Percentiles rank a stretch among this genome's conserved stretches.
Evolutionary conservation across 768 basidiomycete genomes (phyloP).

Genomic region (Lactarius hengduanensis): DNA sequence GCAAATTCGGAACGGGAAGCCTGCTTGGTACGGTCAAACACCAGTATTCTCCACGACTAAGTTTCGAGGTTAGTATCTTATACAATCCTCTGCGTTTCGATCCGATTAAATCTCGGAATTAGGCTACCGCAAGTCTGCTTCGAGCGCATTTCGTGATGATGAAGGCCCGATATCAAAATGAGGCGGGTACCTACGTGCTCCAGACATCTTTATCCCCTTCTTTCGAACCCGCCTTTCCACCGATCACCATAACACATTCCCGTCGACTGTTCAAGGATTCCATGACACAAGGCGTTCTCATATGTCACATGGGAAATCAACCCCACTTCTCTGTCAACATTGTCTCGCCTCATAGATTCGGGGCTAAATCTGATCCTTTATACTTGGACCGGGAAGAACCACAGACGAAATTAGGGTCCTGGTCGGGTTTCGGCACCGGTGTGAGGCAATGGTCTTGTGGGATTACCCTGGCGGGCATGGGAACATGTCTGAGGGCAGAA

Average conservation of each 20-base stretch:
- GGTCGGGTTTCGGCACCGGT: constrained; percentile 49
- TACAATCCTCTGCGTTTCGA: background rate
- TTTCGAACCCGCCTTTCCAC: constrained; percentile 20
- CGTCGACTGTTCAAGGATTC: constrained; percentile 29
- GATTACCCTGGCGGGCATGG: constrained; percentile 45
- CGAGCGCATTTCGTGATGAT: constrained; percentile 19
- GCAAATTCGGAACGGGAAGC: constrained; percentile 11
- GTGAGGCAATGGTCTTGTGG: constrained; percentile 50
- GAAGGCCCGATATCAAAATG: constrained; percentile 18
- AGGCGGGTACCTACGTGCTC: constrained; percentile 19
- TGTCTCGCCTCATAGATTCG: constrained; percentile 20
- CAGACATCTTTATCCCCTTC: constrained; percentile 26
- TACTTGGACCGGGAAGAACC: constrained; percentile 21
- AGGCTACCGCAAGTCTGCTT: constrained; percentile 32
- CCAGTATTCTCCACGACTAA: constrained; percentile 66
- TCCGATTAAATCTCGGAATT: constrained; percentile 2
- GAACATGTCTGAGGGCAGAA: constrained; percentile 52
- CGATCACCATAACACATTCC: constrained; percentile 27
- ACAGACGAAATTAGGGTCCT: constrained; percentile 42
- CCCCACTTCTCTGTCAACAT: constrained; percentile 26
- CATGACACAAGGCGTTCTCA: constrained; percentile 27
- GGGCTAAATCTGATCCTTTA: constrained; percentile 10
- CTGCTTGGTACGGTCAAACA: constrained; percentile 71
- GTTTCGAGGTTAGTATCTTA: constrained; percentile 37
- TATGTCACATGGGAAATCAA: constrained; percentile 19